Conservation (phyloP, 116 monocot species). For the Phalaenopsis hybrid region DNA sequence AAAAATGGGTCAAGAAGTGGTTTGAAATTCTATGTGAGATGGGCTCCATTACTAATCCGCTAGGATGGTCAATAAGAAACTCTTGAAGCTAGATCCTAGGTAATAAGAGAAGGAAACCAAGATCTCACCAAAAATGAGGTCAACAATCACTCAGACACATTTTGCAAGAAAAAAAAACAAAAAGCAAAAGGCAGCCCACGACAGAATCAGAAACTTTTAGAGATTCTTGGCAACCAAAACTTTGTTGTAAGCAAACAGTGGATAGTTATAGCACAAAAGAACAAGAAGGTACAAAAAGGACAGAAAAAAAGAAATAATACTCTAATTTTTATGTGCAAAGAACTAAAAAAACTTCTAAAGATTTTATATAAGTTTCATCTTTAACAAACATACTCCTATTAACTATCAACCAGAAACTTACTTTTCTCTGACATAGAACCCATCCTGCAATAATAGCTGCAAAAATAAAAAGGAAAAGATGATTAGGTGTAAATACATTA, state of each 20-base stretch:
- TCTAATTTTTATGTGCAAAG: background rate
- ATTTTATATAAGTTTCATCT: background rate
- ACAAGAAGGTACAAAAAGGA: background rate
- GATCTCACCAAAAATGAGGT: background rate
- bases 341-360: background rate
- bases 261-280: background rate
- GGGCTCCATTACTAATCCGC: too few relatives aligned
- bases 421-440: constrained; percentile 45
- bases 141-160: background rate
- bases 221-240: background rate
- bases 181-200: background rate
- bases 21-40: too few relatives aligned
- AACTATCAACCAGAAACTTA: constrained; percentile 20
- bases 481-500: background rate
- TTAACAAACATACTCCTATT: background rate
- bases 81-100: too few relatives aligned
- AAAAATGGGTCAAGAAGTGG: too few relatives aligned
- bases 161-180: background rate
- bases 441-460: constrained; percentile 57
- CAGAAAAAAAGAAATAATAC: background rate
- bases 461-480: constrained; percentile 17
- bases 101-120: too few relatives aligned
- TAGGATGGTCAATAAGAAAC: too few relatives aligned
- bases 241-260: background rate
- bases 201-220: background rate